phyloP scores from a whole-genome alignment of 2,329 filamentous ascomycete genomes.

The Sclerotiophoma versabilis region DNA sequence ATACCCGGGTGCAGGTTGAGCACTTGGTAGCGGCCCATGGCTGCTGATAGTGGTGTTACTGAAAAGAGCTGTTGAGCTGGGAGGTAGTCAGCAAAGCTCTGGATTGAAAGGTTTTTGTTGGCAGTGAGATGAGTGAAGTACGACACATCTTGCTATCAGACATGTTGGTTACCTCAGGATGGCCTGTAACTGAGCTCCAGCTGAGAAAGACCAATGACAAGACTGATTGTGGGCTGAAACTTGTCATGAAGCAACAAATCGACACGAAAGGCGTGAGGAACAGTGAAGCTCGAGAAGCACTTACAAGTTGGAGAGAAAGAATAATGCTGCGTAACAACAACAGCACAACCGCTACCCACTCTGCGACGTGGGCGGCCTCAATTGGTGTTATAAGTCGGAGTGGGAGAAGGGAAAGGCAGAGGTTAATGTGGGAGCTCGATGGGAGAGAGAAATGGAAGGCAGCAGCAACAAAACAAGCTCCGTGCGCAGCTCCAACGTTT shows the following conservation, averaged over 20 bases:
- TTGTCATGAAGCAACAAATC: neutral
- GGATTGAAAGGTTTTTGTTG: neutral
- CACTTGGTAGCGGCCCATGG: neutral
- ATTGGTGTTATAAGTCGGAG: neutral
- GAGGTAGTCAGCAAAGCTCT: conserved; percentile 11
- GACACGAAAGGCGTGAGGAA: neutral
- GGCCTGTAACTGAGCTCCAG: neutral
- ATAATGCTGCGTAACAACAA: neutral
- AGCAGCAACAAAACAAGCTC: conserved; percentile 16
- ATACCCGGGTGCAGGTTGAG: conserved; percentile 12
- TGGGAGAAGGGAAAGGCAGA: neutral
- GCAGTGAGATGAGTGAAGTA: conserved; percentile 8
- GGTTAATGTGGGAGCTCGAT: neutral
- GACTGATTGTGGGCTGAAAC: neutral
- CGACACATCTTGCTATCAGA: neutral
- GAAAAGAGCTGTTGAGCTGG: conserved; percentile 14
- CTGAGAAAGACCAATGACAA: too few relatives aligned
- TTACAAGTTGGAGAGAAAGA: neutral
- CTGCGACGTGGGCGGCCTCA: neutral
- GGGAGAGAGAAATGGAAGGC: conserved; percentile 19
- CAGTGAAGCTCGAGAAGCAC: neutral
- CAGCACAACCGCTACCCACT: neutral
- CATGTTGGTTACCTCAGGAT: neutral
- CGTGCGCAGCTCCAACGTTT: conserved; percentile 14
- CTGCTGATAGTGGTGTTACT: neutral